Conservation (phyloP, 2,329 filamentous ascomycete genomes). For the Stachybotrys elegans region DNA sequence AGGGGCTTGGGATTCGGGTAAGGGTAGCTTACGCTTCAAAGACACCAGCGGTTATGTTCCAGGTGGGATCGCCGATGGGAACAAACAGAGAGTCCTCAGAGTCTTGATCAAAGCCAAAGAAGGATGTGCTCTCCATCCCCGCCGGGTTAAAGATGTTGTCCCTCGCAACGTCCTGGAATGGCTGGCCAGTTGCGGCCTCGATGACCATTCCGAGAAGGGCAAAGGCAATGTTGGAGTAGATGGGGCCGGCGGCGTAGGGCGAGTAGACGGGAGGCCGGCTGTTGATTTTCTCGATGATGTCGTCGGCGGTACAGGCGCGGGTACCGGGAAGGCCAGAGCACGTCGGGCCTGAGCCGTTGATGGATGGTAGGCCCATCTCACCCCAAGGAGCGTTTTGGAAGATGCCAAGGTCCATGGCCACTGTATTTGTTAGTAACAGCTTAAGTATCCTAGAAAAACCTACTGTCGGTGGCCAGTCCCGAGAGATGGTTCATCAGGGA, state of each 20-base stretch:
- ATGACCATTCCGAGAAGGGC: conserved; percentile 39
- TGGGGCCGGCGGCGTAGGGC: conserved; percentile 34
- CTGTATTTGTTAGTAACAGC: conserved; percentile 13
- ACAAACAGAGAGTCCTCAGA: conserved; percentile 26
- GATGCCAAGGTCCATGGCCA: conserved; percentile 26
- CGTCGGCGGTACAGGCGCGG: conserved; percentile 20
- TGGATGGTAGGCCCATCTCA: conserved; percentile 24
- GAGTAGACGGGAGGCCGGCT: conserved; percentile 31
- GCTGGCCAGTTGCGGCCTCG: conserved; percentile 35
- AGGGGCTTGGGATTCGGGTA: rapidly evolving
- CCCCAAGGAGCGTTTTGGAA: conserved; percentile 19
- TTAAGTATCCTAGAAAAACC: conserved; percentile 3
- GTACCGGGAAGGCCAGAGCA: conserved; percentile 31
- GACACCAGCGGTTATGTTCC: conserved; percentile 27
- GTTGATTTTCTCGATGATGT: conserved; percentile 22
- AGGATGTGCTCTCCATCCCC: conserved; percentile 34
- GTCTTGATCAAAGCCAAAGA: conserved; percentile 23
- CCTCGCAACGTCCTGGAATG: conserved; percentile 32
- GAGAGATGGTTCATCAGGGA: conserved; percentile 40
- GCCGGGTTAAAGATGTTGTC: conserved; percentile 35
- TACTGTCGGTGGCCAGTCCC: conserved; percentile 34
- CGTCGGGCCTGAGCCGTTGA: conserved; percentile 21
- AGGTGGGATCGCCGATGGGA: conserved; percentile 25
- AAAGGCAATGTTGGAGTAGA: conserved; percentile 45
- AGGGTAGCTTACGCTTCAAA: conserved; percentile 24